Evolutionary conservation across 2,329 filamentous ascomycete genomes (phyloP), one percentile per base, ranked within the genome.

Genomic region (Echinosphaeria canescens): DNA sequence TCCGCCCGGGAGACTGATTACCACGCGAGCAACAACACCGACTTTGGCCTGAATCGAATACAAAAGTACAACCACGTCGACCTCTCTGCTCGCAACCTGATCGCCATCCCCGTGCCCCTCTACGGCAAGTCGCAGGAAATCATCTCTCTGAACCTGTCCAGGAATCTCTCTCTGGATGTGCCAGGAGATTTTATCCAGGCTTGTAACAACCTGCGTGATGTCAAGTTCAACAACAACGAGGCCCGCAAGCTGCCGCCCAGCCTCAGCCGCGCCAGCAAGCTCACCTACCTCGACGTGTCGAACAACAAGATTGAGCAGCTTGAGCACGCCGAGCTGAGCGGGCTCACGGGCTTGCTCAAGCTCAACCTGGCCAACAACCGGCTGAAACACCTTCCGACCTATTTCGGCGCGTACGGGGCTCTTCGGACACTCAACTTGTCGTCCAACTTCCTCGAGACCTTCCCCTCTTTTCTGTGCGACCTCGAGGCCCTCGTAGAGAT

Each of bases 181-280:
- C 88, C 88, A 0, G 81, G 82, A 42, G 88, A 98, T 47, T 98
- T 98, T 43, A 84, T 98, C 29, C 81, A 91, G 44, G 78, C 80
- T 15, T 98, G 88, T 50, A 71, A 75, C 37, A 82, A 85, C 41
- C 56, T 98, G 13, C 71, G 85, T 27, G 88, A 98, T 46, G 88
- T 98, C 57, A 92, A 90, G 42, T 98, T 76, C 48, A 82, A 79
- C 38, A 85, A 82, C 42, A 95, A 95, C 40, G 88, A 98, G 46
- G 80, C 84, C 3, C 72, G 78, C 46, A 74, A 75, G 39, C 54
- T 98, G 14, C 88, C 88, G 4, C 63, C 72, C 5, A 93, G 84
- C 45, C 60, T 98, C 28, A 72, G 76, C 34, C 60, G 84, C 37
- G 85, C 88, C 15, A 71, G 57, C 34, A 72, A 71, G 33, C 57